Evolutionary conservation across 2,329 filamentous ascomycete genomes (phyloP).

Genomic region (Volutella citrinella): DNA sequence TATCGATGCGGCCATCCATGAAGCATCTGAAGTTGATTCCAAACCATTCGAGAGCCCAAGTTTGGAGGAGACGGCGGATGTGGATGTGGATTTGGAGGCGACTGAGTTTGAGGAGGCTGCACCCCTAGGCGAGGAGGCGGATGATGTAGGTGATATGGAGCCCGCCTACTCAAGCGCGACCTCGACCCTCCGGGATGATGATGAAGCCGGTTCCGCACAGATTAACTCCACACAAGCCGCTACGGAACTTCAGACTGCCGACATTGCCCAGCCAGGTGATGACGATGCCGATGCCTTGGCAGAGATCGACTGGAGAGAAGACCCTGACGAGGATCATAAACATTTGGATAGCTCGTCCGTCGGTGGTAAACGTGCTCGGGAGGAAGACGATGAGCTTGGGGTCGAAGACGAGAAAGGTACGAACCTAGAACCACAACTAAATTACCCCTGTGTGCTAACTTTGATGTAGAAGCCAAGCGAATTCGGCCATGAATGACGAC

Average conservation of each 20-base stretch:
- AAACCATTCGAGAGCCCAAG: conserved; percentile 25
- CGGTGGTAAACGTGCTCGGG: conserved; percentile 26
- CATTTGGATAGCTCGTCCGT: conserved; percentile 16
- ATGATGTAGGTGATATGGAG: conserved; percentile 10
- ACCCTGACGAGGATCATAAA: conserved; percentile 21
- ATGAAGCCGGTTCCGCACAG: conserved; percentile 22
- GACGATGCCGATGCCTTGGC: conserved; percentile 20
- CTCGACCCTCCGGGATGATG: conserved; percentile 31
- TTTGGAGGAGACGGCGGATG: conserved; percentile 18
- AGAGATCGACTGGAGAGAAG: conserved; percentile 30
- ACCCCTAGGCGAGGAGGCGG: conserved; percentile 11
- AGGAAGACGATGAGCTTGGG: conserved; percentile 26
- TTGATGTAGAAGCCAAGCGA: conserved; percentile 47
- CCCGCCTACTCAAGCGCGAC: conserved; percentile 29
- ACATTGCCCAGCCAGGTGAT: conserved; percentile 11
- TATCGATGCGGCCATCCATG: conserved; percentile 6
- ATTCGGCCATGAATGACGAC: conserved; percentile 42
- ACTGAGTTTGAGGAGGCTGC: conserved; percentile 15
- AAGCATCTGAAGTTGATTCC: conserved; percentile 15
- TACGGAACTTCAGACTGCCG: conserved; percentile 18
- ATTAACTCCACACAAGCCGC: conserved; percentile 21
- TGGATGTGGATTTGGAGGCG: conserved; percentile 16
- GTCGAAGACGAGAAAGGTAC: conserved; percentile 34
- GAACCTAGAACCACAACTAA: not conserved
- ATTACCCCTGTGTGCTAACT: conserved; percentile 25